Conservation (phyloP, 352 stramenopile genomes). For the Blastocystis sp. region DNA sequence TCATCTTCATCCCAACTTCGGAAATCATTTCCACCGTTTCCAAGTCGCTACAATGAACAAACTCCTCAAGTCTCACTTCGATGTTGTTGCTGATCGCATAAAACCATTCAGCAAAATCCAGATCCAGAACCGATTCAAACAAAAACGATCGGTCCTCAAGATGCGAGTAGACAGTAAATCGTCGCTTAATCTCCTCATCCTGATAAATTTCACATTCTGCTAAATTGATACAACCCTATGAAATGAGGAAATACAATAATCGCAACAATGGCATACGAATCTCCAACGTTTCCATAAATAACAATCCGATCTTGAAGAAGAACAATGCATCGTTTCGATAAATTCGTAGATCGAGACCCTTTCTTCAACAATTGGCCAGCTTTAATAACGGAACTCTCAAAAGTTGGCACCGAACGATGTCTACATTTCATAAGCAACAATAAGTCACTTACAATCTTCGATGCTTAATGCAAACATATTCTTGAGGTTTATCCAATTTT, state of each 20-base stretch:
- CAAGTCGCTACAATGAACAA: neutral
- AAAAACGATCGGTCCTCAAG: conserved; percentile 20
- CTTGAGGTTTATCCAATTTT: neutral
- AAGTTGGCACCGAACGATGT: neutral
- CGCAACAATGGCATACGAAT: conserved; percentile 7
- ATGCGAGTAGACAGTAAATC: conserved; percentile 10
- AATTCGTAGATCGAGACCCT: neutral
- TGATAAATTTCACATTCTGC: neutral
- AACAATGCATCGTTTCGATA: conserved; percentile 34
- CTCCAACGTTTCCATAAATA: conserved; percentile 32
- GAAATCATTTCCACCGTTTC: neutral
- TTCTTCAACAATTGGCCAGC: conserved; percentile 40
- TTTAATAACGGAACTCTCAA: conserved; percentile 4
- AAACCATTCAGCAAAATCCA: conserved; percentile 53
- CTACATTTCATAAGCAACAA: neutral
- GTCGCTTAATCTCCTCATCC: conserved; percentile 36
- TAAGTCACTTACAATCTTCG: neutral
- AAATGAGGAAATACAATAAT: neutral
- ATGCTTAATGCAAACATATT: conserved; percentile 49
- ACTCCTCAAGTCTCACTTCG: neutral
- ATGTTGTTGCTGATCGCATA: conserved; percentile 32
- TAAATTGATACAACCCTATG: conserved; percentile 50
- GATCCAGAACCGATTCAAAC: conserved; percentile 37
- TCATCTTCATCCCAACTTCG: conserved; percentile 50
- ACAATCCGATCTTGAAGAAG: conserved; percentile 55